Evolutionary conservation across 2,329 filamentous ascomycete genomes (phyloP), one percentile per base, ranked within the genome.

Genomic region (Clarireedia monteithiana): DNA sequence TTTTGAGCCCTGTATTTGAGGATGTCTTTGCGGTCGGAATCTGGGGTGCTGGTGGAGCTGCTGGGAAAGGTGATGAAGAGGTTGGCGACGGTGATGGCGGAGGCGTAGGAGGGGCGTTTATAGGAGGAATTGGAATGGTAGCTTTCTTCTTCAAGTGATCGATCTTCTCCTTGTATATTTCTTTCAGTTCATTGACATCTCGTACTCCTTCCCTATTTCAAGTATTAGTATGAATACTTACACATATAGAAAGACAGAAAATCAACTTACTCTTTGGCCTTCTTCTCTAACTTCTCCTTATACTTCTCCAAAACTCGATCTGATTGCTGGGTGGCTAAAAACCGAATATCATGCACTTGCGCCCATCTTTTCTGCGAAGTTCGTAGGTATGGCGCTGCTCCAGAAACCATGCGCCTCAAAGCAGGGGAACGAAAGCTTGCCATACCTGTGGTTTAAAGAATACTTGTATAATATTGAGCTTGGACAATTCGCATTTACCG

Each of bases 291-390:
- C 75, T 96, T 96, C 56, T 86, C 81, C 64, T 82, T 83, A 76
- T 99, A 99, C 72, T 89, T 95, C 62, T 95, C 90, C 61, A 89
- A 70, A 40, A 96, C 76, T 64, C 80, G 78, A 57, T 82, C 79
- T 48, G 85, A 78, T 56, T 82, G 76, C 59, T 91, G 88, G 15
- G 90, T 94, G 59, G 87, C 87, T 47, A 96, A 81, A 77, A 92
- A 95, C 62, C 91, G 89, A 48, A 95, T 85, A 72, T 96, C 89
- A 71, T 95, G 89, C 30, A 96, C 91, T 66, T 89, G 89, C 2
- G 92, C 92, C 87, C 89, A 95, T 69, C 91, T 84, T 55, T 86
- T 83, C 72, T 96, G 92, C 6, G 71, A 66, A 15, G 65, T 65
- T 53, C 66, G 66, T 44, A 68, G 53, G 56, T 64, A 67, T 4